phyloP scores from a whole-genome alignment of 495 filamentous ascomycete genomes.

The Aspergillus conjunctus region DNA sequence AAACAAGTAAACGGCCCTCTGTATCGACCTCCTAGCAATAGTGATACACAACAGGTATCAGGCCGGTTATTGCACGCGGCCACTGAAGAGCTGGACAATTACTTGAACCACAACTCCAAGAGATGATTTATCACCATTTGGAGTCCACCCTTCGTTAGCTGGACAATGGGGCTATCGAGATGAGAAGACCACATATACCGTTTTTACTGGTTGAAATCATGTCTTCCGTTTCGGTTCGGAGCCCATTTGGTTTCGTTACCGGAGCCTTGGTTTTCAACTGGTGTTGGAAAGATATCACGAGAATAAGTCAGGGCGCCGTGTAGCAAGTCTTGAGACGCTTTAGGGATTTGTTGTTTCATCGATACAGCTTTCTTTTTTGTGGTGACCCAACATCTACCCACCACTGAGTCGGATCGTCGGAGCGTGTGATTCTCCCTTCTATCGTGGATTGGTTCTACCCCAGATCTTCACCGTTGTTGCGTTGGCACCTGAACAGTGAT shows the following conservation, averaged over 20 bases:
- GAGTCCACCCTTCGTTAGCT: slow-evolving; percentile 45
- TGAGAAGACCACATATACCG: slow-evolving; percentile 56
- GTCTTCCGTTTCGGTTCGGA: background rate
- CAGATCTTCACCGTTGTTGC: background rate
- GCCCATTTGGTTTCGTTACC: background rate
- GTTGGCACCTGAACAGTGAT: background rate
- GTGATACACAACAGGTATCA: background rate
- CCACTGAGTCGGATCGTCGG: background rate
- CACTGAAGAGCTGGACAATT: slow-evolving; percentile 19
- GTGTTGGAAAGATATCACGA: background rate
- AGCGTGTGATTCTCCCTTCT: background rate
- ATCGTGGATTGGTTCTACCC: background rate
- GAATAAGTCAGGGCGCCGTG: background rate
- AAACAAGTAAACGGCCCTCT: too few species aligned
- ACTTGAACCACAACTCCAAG: slow-evolving; percentile 40
- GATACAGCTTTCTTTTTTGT: background rate
- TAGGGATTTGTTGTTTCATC: too few species aligned
- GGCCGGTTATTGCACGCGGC: slow-evolving; percentile 19
- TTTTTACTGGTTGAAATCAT: slow-evolving; percentile 10
- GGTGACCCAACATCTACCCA: background rate
- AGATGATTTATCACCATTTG: slow-evolving; percentile 53
- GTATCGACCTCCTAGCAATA: slow-evolving; percentile 11
- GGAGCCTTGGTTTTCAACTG: background rate
- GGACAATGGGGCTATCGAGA: slow-evolving; percentile 62
- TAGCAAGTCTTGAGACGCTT: background rate